These are phyloP conservation scores for Sclerotiophoma versabilis DNA, from an alignment of 2,329 filamentous ascomycete genomes.

Conservation along the genomic window DNA sequence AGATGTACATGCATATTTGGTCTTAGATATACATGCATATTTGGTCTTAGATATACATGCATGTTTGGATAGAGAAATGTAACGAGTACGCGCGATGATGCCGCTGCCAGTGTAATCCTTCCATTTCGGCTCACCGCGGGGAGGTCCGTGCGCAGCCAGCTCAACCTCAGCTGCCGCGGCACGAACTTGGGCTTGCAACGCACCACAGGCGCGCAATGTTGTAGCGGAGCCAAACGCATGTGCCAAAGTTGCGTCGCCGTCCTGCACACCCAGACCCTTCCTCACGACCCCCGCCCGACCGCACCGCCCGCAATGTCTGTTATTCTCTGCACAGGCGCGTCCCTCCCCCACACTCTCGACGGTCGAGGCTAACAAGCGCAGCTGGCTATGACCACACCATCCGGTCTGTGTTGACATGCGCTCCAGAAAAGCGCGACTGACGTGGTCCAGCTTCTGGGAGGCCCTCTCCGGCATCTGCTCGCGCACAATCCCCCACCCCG, in stretches of 20 bases:
- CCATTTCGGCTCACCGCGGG: constrained; percentile 19
- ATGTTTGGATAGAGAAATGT: constrained; percentile 9
- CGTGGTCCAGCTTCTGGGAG: constrained; percentile 83
- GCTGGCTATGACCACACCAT: constrained; percentile 81
- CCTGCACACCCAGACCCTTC: not conserved
- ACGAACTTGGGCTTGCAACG: not conserved
- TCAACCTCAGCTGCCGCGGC: constrained; percentile 9
- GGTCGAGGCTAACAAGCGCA: constrained; percentile 44
- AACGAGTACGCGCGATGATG: not conserved
- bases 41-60: not conserved
- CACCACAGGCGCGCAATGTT: constrained; percentile 5
- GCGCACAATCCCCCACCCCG: constrained; percentile 95
- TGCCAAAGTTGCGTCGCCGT: constrained; percentile 5
- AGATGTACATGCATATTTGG: not conserved
- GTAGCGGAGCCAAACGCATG: not conserved
- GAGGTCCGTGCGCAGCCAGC: constrained; percentile 10
- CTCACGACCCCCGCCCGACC: not conserved
- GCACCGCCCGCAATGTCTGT: constrained; percentile 63
- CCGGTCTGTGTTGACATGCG: too few relatives aligned
- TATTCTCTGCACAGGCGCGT: constrained; percentile 70
- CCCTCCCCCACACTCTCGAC: constrained; percentile 25
- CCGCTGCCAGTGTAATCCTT: not conserved
- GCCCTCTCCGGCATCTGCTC: constrained; percentile 97
- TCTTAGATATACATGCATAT: not conserved
- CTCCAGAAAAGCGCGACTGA: constrained; percentile 25